Conservation (phyloP, 2,329 filamentous ascomycete species). For the Coniella lustricola region DNA sequence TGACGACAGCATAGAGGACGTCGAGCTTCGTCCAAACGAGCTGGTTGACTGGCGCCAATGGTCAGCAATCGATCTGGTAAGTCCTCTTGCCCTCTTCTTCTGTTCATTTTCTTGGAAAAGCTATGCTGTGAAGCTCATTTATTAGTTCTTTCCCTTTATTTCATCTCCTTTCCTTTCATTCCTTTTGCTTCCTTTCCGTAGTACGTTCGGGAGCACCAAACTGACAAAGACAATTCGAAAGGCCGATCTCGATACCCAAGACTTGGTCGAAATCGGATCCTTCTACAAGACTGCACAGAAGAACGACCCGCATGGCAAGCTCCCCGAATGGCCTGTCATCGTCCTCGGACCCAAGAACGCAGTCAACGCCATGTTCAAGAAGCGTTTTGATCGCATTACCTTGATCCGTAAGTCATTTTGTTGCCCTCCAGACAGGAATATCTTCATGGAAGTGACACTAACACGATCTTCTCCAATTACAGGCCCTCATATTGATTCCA, state of each 20-base stretch:
- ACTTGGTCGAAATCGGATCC: not conserved
- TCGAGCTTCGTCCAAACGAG: too few relatives aligned
- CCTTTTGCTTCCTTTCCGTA: too few relatives aligned
- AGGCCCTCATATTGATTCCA: not conserved
- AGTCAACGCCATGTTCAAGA: not conserved
- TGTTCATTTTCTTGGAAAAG: too few relatives aligned
- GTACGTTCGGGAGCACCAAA: too few relatives aligned
- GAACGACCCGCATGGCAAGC: not conserved
- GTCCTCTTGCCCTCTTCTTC: too few relatives aligned
- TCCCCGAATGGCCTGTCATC: slow-evolving; percentile 1
- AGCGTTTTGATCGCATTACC: not conserved
- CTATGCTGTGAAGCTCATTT: too few relatives aligned
- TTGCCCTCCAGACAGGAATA: not conserved
- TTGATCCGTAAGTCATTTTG: not conserved
- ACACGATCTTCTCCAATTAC: not conserved
- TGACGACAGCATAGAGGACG: too few relatives aligned
- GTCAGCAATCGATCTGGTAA: too few relatives aligned
- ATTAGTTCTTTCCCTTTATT: too few relatives aligned
- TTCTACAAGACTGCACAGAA: not conserved
- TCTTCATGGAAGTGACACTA: too few relatives aligned
- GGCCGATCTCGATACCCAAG: not conserved
- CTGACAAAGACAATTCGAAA: not conserved
- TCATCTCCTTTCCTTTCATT: too few relatives aligned
- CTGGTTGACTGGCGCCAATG: too few relatives aligned
- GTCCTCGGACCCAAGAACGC: not conserved